Percentiles rank a stretch among this genome's conserved stretches.
phyloP scores from a whole-genome alignment of 164 flowering plant species.

The Magnolia sinica region DNA sequence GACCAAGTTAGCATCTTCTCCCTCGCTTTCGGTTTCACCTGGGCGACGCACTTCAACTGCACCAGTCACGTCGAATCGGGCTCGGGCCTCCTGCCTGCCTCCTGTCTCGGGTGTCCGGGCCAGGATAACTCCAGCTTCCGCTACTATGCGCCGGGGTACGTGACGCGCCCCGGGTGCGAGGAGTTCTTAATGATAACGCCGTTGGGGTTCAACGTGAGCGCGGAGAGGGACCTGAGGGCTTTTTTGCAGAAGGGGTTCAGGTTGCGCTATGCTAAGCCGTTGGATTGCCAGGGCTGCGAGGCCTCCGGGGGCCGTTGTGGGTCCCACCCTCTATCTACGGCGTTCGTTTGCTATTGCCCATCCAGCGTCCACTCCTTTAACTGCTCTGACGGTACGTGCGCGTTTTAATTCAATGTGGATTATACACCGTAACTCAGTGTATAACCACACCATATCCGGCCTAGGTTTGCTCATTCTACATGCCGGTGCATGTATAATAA shows the following conservation, averaged over 20 bases:
- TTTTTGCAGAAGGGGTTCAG: too few species aligned
- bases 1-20: neutral
- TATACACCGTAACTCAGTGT: too few species aligned
- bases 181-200: neutral
- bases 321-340: neutral
- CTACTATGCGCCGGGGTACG: constrained; percentile 9
- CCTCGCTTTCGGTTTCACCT: neutral
- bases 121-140: neutral
- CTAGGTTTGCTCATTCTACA: too few species aligned
- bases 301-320: constrained; percentile 13
- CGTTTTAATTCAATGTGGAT: too few species aligned
- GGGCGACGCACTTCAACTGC: constrained; percentile 6
- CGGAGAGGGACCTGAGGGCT: too few species aligned
- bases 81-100: neutral
- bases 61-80: neutral
- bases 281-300: neutral
- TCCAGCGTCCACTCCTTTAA: neutral
- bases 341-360: constrained; percentile 4
- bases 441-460: too few species aligned
- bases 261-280: too few species aligned
- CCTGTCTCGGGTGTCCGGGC: constrained; percentile 5
- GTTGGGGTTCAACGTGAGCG: too few species aligned
- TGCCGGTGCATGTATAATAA: too few species aligned
- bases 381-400: constrained; percentile 6
- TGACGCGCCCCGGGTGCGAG: neutral